Conservation (phyloP, 202 grass and related monocot species). For the Hordeum pubiflorum region DNA sequence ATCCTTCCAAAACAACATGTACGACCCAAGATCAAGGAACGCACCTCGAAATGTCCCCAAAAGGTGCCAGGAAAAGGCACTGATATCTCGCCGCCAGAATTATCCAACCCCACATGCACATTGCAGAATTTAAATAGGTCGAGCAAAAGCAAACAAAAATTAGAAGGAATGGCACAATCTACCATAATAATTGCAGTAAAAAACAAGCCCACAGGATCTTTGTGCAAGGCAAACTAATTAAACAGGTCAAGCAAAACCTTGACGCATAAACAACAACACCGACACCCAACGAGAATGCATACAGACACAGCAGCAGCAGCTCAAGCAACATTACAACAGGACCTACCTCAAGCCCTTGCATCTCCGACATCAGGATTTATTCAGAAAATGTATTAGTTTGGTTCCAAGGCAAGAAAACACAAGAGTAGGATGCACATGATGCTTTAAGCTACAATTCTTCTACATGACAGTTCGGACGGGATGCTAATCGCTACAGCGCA, state of each 20-base stretch:
- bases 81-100: neutral
- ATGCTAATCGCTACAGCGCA: conserved; percentile 25
- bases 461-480: conserved; percentile 4
- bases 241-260: neutral
- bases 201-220: neutral
- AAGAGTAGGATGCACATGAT: conserved; percentile 28
- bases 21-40: neutral
- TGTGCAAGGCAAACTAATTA: neutral
- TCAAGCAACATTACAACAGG: conserved; percentile 5
- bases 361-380: conserved; percentile 24
- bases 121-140: neutral
- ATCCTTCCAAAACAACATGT: too few relatives aligned
- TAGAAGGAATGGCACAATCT: neutral
- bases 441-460: conserved; percentile 35
- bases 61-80: neutral
- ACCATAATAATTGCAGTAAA: neutral
- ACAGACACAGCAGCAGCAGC: neutral
- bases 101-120: neutral
- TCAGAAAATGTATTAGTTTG: conserved; percentile 19
- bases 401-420: conserved; percentile 11
- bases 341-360: neutral
- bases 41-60: neutral
- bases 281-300: neutral
- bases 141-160: neutral
- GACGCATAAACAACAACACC: neutral